Percentiles rank a stretch among this genome's conserved stretches.
These are phyloP conservation scores for Escovopsis sp. DNA, from an alignment of 2,329 filamentous ascomycete species.

Conservation along the genomic window DNA sequence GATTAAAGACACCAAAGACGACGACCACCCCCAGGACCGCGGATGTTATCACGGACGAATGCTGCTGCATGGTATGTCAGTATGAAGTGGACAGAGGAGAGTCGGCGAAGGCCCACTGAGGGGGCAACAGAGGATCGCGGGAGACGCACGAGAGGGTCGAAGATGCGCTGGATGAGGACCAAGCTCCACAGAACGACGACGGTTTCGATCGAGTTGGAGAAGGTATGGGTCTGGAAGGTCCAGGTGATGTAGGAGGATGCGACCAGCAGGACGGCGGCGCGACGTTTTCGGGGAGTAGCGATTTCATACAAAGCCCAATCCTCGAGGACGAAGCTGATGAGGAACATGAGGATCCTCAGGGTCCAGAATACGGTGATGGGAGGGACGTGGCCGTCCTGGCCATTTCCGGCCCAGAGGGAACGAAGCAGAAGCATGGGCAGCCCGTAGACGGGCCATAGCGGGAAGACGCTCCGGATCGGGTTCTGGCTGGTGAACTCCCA, in stretches of 20 bases:
- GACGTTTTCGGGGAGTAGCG: slow-evolving; percentile 55
- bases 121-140: neutral
- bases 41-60: slow-evolving; percentile 61
- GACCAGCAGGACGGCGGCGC: slow-evolving; percentile 65
- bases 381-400: slow-evolving; percentile 59
- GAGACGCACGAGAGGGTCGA: slow-evolving; percentile 54
- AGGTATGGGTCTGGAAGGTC: slow-evolving; percentile 97
- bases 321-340: slow-evolving; percentile 87
- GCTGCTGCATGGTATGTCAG: slow-evolving; percentile 37
- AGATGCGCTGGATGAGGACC: slow-evolving; percentile 78
- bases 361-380: slow-evolving; percentile 85
- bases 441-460: slow-evolving; percentile 89
- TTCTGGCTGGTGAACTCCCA: slow-evolving; percentile 90
- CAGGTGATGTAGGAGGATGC: slow-evolving; percentile 97
- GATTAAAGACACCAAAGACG: slow-evolving; percentile 84
- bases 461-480: slow-evolving; percentile 91
- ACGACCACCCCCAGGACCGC: slow-evolving; percentile 65
- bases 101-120: slow-evolving; percentile 8
- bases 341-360: slow-evolving; percentile 79
- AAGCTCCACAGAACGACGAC: slow-evolving; percentile 85
- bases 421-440: slow-evolving; percentile 84
- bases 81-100: slow-evolving; percentile 1
- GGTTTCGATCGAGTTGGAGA: slow-evolving; percentile 95
- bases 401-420: slow-evolving; percentile 83
- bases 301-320: slow-evolving; percentile 96